Percentiles rank a stretch among this genome's conserved stretches.
Evolutionary conservation across 352 stramenopile genomes (phyloP).

Genomic region (Phytopythium vexans): DNA sequence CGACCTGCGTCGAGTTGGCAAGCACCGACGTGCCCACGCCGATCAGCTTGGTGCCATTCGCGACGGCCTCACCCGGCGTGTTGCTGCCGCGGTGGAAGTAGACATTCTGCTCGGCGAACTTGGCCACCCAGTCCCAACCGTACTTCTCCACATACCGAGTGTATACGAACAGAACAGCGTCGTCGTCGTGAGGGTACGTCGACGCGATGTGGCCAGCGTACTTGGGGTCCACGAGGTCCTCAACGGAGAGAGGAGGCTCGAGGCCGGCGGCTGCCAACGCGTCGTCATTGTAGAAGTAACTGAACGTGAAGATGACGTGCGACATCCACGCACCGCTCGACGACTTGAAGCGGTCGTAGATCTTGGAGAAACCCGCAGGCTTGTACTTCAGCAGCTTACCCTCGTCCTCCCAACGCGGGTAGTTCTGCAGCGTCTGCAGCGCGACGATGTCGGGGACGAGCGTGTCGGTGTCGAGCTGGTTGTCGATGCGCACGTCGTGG

Average conservation of each 20-base stretch:
- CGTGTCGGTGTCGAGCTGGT: constrained; percentile 42
- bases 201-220: constrained; percentile 38
- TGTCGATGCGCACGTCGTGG: constrained; percentile 57
- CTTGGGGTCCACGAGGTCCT: constrained; percentile 27
- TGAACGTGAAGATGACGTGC: constrained; percentile 38
- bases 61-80: constrained; percentile 19
- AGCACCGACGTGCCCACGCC: constrained; percentile 13
- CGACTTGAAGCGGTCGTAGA: constrained; percentile 43
- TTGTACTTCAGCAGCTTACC: constrained; percentile 48
- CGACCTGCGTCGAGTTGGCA: constrained; percentile 15
- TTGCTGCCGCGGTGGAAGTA: constrained; percentile 33
- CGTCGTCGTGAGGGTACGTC: constrained; percentile 44
- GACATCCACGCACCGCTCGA: constrained; percentile 28
- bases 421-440: constrained; percentile 55
- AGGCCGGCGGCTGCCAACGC: constrained; percentile 4
- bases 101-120: constrained; percentile 36
- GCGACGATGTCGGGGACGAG: constrained; percentile 40
- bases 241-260: constrained; percentile 12
- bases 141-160: constrained; percentile 42
- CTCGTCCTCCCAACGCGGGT: constrained; percentile 33
- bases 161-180: constrained; percentile 47
- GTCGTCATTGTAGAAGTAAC: constrained; percentile 29
- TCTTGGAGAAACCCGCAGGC: constrained; percentile 41
- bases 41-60: constrained; percentile 27
- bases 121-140: constrained; percentile 45